These are phyloP conservation scores for Yamadazyma buinensis DNA, from an alignment of 1,139 yeast genomes.

Conservation along the genomic window DNA sequence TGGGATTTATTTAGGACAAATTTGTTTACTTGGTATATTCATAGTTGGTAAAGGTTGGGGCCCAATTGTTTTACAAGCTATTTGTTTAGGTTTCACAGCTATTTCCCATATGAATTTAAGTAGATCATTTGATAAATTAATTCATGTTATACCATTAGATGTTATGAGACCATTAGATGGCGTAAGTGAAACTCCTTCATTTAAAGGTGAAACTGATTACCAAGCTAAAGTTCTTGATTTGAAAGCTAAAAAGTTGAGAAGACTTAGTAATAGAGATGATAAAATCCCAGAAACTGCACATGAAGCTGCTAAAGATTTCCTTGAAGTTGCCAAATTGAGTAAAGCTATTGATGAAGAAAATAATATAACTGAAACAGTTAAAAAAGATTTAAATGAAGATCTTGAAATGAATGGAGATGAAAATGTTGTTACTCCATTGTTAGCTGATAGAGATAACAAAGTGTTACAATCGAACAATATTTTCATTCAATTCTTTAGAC, in stretches of 20 bases:
- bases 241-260: conserved; percentile 3
- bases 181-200: conserved; percentile 57
- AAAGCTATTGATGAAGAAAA: conserved; percentile 14
- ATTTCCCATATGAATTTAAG: conserved; percentile 61
- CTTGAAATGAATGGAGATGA: conserved; percentile 13
- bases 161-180: conserved; percentile 73
- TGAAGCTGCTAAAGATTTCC: neutral
- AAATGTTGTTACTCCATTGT: conserved; percentile 32
- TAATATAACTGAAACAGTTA: conserved; percentile 17
- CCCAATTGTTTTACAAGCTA: conserved; percentile 73
- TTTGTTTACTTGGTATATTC: conserved; percentile 80
- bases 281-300: conserved; percentile 9
- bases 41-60: conserved; percentile 96
- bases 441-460: conserved; percentile 54
- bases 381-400: conserved; percentile 21
- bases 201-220: conserved; percentile 34
- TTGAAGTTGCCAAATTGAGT: conserved; percentile 5
- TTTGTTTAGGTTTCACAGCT: conserved; percentile 60
- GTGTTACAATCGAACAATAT: conserved; percentile 24
- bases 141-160: conserved; percentile 59
- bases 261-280: conserved; percentile 7
- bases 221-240: conserved; percentile 27
- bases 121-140: conserved; percentile 60
- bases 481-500: conserved; percentile 52
- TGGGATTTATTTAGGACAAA: conserved; percentile 83